phyloP scores from a whole-genome alignment of 345 rosid genomes.

The Angophora floribunda region DNA sequence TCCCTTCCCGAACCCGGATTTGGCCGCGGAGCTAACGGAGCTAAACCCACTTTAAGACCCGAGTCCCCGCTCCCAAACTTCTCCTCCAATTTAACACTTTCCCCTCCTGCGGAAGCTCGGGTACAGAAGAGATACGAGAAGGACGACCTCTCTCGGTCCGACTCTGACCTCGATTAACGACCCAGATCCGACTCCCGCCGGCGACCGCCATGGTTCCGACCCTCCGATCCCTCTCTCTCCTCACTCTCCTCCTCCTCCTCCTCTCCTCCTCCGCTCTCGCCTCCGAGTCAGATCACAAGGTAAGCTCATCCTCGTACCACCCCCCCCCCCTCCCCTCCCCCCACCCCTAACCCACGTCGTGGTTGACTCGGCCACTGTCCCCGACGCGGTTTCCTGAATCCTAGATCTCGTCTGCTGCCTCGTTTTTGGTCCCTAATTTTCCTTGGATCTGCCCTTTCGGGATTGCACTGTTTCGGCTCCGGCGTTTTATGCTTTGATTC shows the following conservation, averaged over 20 bases:
- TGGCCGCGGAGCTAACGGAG: neutral
- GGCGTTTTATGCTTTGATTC: neutral
- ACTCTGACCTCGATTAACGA: neutral
- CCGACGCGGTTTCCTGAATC: neutral
- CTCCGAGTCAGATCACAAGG: constrained; percentile 97
- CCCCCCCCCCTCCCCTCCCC: neutral
- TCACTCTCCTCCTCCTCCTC: constrained; percentile 16
- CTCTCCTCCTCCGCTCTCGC: constrained; percentile 33
- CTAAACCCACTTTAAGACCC: neutral
- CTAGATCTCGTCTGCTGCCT: neutral
- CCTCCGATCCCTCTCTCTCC: constrained; percentile 20
- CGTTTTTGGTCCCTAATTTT: neutral
- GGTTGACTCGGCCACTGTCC: neutral
- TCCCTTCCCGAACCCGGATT: neutral
- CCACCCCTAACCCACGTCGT: neutral
- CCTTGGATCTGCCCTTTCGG: neutral
- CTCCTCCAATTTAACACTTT: neutral
- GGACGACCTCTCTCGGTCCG: neutral
- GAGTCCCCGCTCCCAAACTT: neutral
- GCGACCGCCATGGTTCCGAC: constrained; percentile 47
- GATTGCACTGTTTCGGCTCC: neutral
- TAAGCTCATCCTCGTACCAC: constrained; percentile 2
- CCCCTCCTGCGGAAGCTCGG: neutral
- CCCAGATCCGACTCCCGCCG: constrained; percentile 38
- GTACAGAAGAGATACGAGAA: neutral